A percentile compares a stretch with the other conserved stretches of the same genome.
Conservation (phyloP, 2,329 filamentous ascomycete genomes). For the Diplodia mutila region DNA sequence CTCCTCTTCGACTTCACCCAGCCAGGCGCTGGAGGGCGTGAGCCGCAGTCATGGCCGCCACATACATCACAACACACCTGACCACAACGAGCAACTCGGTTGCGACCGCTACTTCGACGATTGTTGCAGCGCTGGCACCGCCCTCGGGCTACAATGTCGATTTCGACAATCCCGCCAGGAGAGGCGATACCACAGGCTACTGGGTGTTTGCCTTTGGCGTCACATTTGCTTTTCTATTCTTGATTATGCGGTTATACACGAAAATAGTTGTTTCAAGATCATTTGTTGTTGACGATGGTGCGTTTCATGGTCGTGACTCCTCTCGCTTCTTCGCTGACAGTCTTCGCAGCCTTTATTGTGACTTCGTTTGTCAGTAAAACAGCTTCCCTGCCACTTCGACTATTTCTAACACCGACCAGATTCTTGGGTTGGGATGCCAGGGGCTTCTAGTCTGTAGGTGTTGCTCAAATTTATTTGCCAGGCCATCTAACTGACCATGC, state of each 20-base stretch:
- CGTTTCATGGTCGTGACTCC: constrained; percentile 1
- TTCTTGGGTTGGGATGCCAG: neutral
- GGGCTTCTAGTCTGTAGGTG: neutral
- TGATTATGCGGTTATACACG: constrained; percentile 36
- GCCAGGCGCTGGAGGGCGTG: constrained; percentile 5
- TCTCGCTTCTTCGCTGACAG: neutral
- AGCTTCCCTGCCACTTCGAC: too few relatives aligned
- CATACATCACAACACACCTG: neutral
- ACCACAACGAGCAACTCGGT: neutral
- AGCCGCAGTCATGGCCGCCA: constrained; percentile 5
- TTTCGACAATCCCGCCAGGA: constrained; percentile 35
- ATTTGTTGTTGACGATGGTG: constrained; percentile 37
- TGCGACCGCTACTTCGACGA: constrained; percentile 5
- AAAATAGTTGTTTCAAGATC: constrained; percentile 32
- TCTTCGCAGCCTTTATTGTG: neutral
- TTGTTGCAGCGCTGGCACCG: constrained; percentile 28
- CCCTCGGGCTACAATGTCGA: constrained; percentile 36
- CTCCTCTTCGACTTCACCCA: neutral
- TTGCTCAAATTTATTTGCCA: too few relatives aligned
- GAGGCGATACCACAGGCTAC: constrained; percentile 31
- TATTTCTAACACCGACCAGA: neutral
- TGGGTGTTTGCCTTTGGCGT: constrained; percentile 32
- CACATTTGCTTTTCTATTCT: constrained; percentile 31
- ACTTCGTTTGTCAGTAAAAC: neutral
- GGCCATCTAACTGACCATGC: neutral